These are phyloP conservation scores for Cucumis hystrix DNA, from an alignment of 306 rosid species.

Conservation along the genomic window DNA sequence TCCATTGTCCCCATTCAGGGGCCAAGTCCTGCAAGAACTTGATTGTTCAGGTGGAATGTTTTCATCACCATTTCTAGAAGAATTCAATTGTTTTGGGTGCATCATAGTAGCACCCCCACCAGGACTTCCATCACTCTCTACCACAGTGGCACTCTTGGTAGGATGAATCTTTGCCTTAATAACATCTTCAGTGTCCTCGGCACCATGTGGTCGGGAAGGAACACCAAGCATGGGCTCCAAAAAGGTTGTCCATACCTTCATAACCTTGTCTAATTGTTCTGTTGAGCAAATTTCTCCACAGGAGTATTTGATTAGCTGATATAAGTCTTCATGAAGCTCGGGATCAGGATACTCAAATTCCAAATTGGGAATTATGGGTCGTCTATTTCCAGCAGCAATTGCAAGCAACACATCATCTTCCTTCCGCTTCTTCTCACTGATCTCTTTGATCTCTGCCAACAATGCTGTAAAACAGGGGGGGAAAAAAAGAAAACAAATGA, in stretches of 20 bases:
- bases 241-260: conserved; percentile 96
- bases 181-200: conserved; percentile 88
- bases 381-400: conserved; percentile 90
- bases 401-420: conserved; percentile 96
- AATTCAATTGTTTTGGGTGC: conserved; percentile 41
- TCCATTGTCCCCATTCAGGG: conserved; percentile 48
- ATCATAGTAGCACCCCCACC: conserved; percentile 33
- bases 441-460: conserved; percentile 88
- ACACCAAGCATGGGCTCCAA: conserved; percentile 87
- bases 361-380: conserved; percentile 80
- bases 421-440: conserved; percentile 89
- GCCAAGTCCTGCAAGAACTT: conserved; percentile 61
- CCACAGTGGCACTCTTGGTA: conserved; percentile 36
- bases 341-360: conserved; percentile 76
- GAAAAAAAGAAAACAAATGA: too few relatives aligned
- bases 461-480: conserved; percentile 44
- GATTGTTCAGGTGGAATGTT: conserved; percentile 61
- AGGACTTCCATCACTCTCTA: conserved; percentile 64
- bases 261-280: conserved; percentile 82
- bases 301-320: conserved; percentile 86
- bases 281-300: conserved; percentile 94
- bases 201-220: conserved; percentile 71
- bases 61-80: conserved; percentile 60
- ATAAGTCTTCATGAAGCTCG: conserved; percentile 85
- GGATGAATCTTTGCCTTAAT: conserved; percentile 46